Conservation (phyloP, 352 stramenopile species). For the Phytophthora aleatoria region DNA sequence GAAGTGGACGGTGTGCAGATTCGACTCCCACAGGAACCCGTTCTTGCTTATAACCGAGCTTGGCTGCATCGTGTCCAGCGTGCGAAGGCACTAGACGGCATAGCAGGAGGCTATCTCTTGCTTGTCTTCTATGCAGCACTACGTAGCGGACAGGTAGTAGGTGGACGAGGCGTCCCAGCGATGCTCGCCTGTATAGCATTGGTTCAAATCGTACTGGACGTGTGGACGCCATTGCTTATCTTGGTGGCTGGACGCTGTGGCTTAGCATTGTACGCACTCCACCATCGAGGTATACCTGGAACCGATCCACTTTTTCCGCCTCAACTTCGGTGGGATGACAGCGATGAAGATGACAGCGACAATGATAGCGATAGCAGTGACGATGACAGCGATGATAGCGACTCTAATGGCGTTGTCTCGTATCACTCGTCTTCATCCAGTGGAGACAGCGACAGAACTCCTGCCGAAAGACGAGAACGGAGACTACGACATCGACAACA, state of each 20-base stretch:
- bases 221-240: constrained; percentile 71
- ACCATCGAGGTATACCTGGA: constrained; percentile 56
- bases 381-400: constrained; percentile 23
- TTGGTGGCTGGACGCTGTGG: constrained; percentile 70
- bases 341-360: constrained; percentile 39
- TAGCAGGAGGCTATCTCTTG: constrained; percentile 66
- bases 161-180: constrained; percentile 38
- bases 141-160: constrained; percentile 62
- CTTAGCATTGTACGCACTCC: constrained; percentile 51
- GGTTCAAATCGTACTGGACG: constrained; percentile 60
- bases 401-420: constrained; percentile 23
- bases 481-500: constrained; percentile 26
- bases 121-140: constrained; percentile 74
- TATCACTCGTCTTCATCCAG: constrained; percentile 40
- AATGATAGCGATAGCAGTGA: constrained; percentile 22
- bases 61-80: constrained; percentile 66
- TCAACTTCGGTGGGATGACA: constrained; percentile 65
- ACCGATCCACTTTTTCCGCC: constrained; percentile 72
- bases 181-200: constrained; percentile 51
- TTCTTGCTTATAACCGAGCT: constrained; percentile 67
- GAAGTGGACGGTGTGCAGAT: constrained; percentile 34
- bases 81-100: constrained; percentile 59
- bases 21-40: constrained; percentile 48
- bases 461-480: constrained; percentile 30
- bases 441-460: constrained; percentile 24